Conservation (phyloP, 2,329 filamentous ascomycete genomes). For the Decorospora gaudefroyi region DNA sequence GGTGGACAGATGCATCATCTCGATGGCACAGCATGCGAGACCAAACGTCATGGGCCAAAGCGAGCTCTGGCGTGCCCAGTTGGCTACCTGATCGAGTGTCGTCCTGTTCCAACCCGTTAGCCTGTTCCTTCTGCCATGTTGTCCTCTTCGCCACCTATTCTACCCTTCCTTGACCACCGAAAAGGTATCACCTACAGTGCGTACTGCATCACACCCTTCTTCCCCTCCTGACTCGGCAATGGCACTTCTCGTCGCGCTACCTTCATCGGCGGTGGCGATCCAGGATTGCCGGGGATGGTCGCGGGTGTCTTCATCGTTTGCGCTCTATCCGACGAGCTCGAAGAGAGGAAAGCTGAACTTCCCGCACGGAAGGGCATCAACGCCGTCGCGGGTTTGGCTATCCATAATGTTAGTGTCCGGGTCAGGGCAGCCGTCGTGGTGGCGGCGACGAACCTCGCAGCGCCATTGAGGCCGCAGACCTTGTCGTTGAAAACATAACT, state of each 20-base stretch:
- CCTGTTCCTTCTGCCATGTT: slow-evolving; percentile 2
- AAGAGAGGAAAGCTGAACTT: slow-evolving; percentile 66
- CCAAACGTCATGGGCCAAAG: slow-evolving; percentile 92
- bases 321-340: slow-evolving; percentile 67
- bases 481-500: slow-evolving; percentile 57
- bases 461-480: slow-evolving; percentile 59
- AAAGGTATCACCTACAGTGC: slow-evolving; percentile 68
- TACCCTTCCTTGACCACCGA: neutral
- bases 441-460: slow-evolving; percentile 55
- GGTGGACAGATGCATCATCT: slow-evolving; percentile 93
- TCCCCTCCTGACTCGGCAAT: slow-evolving; percentile 75
- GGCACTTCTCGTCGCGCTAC: slow-evolving; percentile 70
- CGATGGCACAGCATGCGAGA: slow-evolving; percentile 85
- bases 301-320: slow-evolving; percentile 59
- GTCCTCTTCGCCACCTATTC: neutral
- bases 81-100: slow-evolving; percentile 78
- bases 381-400: slow-evolving; percentile 68
- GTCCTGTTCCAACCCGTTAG: slow-evolving; percentile 59
- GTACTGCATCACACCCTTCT: slow-evolving; percentile 82
- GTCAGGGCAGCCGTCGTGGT: slow-evolving; percentile 19
- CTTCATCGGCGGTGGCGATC: slow-evolving; percentile 58
- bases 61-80: slow-evolving; percentile 87
- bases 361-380: slow-evolving; percentile 66
- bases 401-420: slow-evolving; percentile 35
- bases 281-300: slow-evolving; percentile 59